A percentile compares a stretch with the other conserved stretches of the same genome.
These are phyloP conservation scores for Xerocomus minutiporus DNA, from an alignment of 1,284 basidiomycete genomes.

Conservation along the genomic window DNA sequence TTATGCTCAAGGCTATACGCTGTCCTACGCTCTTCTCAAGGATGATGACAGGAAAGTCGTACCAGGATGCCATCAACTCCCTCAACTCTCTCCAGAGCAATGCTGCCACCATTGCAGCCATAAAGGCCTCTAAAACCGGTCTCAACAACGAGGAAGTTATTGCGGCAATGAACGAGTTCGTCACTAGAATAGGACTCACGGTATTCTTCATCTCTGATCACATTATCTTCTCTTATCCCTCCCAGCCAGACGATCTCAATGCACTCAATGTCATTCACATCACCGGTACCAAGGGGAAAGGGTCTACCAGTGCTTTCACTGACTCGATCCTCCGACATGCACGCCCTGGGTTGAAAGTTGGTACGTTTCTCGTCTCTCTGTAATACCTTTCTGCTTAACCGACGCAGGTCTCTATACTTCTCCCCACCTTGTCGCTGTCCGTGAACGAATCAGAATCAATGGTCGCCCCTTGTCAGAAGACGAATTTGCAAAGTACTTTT, in stretches of 20 bases:
- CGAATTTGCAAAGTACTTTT: conserved; percentile 88
- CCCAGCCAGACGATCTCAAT: conserved; percentile 68
- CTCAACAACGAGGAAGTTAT: conserved; percentile 69
- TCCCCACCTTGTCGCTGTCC: conserved; percentile 92
- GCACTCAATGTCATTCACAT: conserved; percentile 92
- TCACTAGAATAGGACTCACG: conserved; percentile 82
- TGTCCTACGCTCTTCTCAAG: conserved; percentile 24
- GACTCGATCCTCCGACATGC: conserved; percentile 68
- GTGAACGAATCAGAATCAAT: conserved; percentile 94
- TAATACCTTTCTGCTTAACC: conserved; percentile 5
- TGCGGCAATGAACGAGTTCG: conserved; percentile 88
- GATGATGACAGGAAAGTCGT: conserved; percentile 48
- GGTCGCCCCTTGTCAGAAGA: conserved; percentile 87
- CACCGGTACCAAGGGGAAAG: conserved; percentile 98
- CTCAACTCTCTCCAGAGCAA: conserved; percentile 95
- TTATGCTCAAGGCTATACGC: conserved; percentile 8
- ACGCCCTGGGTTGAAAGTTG: conserved; percentile 67
- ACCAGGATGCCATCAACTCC: conserved; percentile 78
- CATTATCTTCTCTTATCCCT: conserved; percentile 9
- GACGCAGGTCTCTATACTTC: conserved; percentile 87
- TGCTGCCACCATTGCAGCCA: conserved; percentile 84
- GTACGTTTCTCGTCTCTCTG: conserved; percentile 35
- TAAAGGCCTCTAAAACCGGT: conserved; percentile 72
- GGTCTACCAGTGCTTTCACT: conserved; percentile 92
- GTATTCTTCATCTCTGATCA: conserved; percentile 37